Percentiles rank a stretch among this genome's conserved stretches.
phyloP scores from a whole-genome alignment of 352 stramenopile species.

The Pythium scleroteichum region DNA sequence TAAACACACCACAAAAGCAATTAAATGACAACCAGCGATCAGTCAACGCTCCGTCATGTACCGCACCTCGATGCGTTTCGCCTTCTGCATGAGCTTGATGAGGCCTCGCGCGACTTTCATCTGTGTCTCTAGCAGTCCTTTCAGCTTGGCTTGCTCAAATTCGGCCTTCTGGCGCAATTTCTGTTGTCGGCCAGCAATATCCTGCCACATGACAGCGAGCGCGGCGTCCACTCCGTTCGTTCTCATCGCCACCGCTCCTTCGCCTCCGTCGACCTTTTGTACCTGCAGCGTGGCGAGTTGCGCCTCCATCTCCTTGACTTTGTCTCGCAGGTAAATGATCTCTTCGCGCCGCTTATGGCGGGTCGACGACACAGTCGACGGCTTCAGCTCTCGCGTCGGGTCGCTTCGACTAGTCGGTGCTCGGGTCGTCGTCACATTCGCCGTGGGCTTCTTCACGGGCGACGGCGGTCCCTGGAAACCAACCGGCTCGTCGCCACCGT shows the following conservation, averaged over 20 bases:
- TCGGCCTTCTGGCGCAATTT: conserved; percentile 22
- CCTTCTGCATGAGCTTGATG: conserved; percentile 26
- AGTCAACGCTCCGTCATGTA: no score
- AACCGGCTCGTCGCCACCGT: neutral
- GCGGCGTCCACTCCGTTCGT: conserved; percentile 4
- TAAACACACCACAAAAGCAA: neutral
- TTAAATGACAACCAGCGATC: no score
- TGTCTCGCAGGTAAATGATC: conserved; percentile 21
- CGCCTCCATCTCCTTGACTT: conserved; percentile 21
- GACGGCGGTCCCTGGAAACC: neutral
- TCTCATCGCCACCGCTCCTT: neutral
- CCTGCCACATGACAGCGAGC: conserved; percentile 21
- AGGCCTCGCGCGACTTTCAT: conserved; percentile 32
- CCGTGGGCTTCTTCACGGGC: neutral
- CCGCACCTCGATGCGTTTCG: conserved; percentile 18
- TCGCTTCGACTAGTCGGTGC: no score
- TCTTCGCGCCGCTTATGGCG: conserved; percentile 25
- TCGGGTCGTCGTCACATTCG: no score
- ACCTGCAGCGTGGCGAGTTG: conserved; percentile 6
- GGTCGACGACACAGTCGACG: conserved; percentile 12
- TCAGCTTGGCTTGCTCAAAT: conserved; percentile 29
- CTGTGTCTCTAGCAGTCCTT: conserved; percentile 29
- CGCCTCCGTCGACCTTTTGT: conserved; percentile 5
- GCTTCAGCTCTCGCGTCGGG: conserved; percentile 8
- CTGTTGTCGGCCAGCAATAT: conserved; percentile 20